Conservation (phyloP, 1,139 yeast species). For the Sugiyamaella grinbergsii region DNA sequence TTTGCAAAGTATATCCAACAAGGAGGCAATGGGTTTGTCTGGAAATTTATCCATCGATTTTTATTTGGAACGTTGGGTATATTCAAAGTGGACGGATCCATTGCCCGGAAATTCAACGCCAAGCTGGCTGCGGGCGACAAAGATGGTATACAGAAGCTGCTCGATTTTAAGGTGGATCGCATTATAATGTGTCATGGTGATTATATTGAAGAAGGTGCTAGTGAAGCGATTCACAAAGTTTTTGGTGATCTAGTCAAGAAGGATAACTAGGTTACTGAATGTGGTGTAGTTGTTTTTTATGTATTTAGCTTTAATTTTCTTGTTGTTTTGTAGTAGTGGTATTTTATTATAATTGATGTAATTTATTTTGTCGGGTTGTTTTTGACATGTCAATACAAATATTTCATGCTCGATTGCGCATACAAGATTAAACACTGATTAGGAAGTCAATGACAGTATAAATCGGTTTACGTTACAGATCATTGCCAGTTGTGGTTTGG, state of each 20-base stretch:
- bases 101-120: slow-evolving; percentile 1
- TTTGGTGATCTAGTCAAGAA: slow-evolving; percentile 11
- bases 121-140: slow-evolving; percentile 6
- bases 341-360: too few relatives aligned
- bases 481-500: not conserved
- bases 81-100: slow-evolving; percentile 5
- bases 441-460: too few relatives aligned
- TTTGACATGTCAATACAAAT: too few relatives aligned
- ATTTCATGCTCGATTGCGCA: too few relatives aligned
- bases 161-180: slow-evolving; percentile 42
- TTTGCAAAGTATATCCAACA: slow-evolving; percentile 4
- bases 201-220: slow-evolving; percentile 47
- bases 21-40: slow-evolving; percentile 6
- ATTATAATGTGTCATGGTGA: slow-evolving; percentile 64
- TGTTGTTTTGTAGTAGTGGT: too few relatives aligned
- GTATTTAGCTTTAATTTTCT: too few relatives aligned
- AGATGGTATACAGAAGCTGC: not conserved
- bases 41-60: slow-evolving; percentile 8
- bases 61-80: slow-evolving; percentile 1
- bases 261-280: slow-evolving; percentile 11
- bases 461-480: not conserved
- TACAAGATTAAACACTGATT: too few relatives aligned
- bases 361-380: too few relatives aligned
- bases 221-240: slow-evolving; percentile 5
- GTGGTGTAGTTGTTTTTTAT: too few relatives aligned